These are phyloP conservation scores for Scheffersomyces parashehatae DNA, from an alignment of 1,139 yeast genomes.

Conservation along the genomic window DNA sequence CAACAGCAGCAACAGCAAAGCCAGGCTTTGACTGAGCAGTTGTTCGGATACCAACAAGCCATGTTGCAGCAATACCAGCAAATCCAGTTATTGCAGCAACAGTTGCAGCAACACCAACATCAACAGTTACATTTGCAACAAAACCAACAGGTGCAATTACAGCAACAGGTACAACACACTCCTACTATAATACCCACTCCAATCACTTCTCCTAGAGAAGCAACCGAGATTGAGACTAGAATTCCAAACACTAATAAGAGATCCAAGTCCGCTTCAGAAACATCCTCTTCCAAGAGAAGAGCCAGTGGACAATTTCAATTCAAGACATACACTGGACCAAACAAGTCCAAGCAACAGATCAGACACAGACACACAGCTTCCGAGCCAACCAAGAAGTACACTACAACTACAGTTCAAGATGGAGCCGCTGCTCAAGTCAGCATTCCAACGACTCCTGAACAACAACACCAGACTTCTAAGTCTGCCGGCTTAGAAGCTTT, in stretches of 20 bases:
- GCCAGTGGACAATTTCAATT: conserved; percentile 34
- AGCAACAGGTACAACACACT: conserved; percentile 5
- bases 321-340: conserved; percentile 41
- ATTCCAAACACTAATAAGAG: conserved; percentile 16
- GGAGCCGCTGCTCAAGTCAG: background rate
- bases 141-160: conserved; percentile 6
- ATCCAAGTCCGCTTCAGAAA: conserved; percentile 21
- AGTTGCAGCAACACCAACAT: conserved; percentile 14
- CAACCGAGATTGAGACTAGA: conserved; percentile 3
- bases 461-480: conserved; percentile 7
- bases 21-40: conserved; percentile 14
- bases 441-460: background rate
- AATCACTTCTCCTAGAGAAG: conserved; percentile 3
- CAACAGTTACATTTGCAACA: conserved; percentile 16
- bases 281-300: conserved; percentile 24
- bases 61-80: conserved; percentile 27
- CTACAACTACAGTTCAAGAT: background rate
- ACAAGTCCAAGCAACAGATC: conserved; percentile 20
- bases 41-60: conserved; percentile 24
- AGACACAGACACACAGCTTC: conserved; percentile 24
- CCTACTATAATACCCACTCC: background rate
- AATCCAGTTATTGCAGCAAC: conserved; percentile 27
- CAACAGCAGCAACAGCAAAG: conserved; percentile 4
- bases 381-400: conserved; percentile 15
- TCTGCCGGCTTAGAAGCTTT: conserved; percentile 31